These are phyloP conservation scores for Phanerochaete sordida DNA, from an alignment of 768 basidiomycete genomes.

Conservation along the genomic window DNA sequence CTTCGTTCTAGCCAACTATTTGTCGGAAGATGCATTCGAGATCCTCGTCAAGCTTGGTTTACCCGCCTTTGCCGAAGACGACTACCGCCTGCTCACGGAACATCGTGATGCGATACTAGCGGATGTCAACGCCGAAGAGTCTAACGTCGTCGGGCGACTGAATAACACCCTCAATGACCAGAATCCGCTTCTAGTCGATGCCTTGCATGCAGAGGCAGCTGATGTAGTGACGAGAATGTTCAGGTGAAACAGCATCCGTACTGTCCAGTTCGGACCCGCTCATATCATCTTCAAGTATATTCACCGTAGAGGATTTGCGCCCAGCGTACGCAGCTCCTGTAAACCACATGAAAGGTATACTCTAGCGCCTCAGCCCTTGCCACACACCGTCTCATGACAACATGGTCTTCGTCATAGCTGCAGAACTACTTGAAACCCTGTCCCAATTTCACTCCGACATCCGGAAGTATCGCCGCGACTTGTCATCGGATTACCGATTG, in stretches of 20 bases:
- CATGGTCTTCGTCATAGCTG: not conserved
- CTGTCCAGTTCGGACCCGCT: no score
- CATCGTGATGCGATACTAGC: not conserved
- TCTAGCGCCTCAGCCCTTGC: no score
- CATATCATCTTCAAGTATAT: no score
- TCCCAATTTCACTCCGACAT: not conserved
- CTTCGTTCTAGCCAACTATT: not conserved
- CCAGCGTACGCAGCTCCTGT: no score
- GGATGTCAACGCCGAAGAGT: not conserved
- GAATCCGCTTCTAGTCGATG: not conserved
- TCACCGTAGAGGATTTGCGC: no score
- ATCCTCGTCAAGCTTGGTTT: not conserved
- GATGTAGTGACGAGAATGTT: not conserved
- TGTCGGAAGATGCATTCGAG: not conserved
- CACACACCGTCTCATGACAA: no score
- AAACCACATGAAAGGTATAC: no score
- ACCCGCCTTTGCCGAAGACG: not conserved
- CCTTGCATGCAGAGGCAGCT: not conserved
- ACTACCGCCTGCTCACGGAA: not conserved
- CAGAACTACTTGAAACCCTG: not conserved
- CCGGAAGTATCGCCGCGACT: not conserved
- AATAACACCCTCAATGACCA: not conserved
- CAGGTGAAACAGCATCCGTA: not conserved
- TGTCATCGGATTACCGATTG: not conserved
- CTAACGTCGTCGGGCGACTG: not conserved